These are phyloP conservation scores for Hydnomerulius pinastri DNA, from an alignment of 768 basidiomycete species.

Conservation along the genomic window DNA sequence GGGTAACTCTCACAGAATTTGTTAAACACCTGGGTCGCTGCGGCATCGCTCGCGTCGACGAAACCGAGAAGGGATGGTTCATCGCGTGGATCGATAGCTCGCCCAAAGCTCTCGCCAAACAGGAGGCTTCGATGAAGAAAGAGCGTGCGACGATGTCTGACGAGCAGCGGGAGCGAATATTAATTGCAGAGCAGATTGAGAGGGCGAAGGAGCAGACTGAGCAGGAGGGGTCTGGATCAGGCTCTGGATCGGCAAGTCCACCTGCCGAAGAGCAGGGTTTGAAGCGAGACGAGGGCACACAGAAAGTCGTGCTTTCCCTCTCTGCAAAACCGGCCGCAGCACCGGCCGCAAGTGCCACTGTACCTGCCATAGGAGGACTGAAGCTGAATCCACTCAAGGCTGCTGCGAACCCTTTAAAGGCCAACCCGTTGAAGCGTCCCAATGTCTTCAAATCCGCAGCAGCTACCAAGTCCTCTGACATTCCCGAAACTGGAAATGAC, in stretches of 20 bases:
- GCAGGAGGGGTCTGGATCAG: constrained; percentile 27
- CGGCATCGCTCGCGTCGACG: constrained; percentile 91
- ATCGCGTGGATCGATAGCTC: constrained; percentile 97
- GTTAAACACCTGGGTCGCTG: constrained; percentile 83
- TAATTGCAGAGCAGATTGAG: constrained; percentile 93
- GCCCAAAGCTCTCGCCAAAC: constrained; percentile 88
- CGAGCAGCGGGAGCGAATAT: constrained; percentile 88
- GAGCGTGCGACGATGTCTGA: constrained; percentile 90
- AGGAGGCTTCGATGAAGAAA: constrained; percentile 89
- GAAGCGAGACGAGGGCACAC: constrained; percentile 68
- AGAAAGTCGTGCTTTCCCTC: constrained; percentile 78
- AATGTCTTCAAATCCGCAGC: constrained; percentile 68
- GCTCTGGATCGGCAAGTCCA: constrained; percentile 34
- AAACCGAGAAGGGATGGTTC: constrained; percentile 99
- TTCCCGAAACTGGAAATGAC: constrained; percentile 40
- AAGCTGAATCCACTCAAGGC: constrained; percentile 56
- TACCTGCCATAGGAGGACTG: constrained; percentile 41
- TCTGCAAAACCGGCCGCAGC: constrained; percentile 52
- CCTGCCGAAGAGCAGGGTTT: constrained; percentile 55
- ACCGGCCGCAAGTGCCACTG: constrained; percentile 27
- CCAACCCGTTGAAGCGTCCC: constrained; percentile 70
- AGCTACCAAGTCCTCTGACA: constrained; percentile 31
- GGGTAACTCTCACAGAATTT: constrained; percentile 98
- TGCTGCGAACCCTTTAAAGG: constrained; percentile 60
- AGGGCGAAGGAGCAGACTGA: constrained; percentile 63